A percentile compares a stretch with the other conserved stretches of the same genome.
Evolutionary conservation across 768 basidiomycete species (phyloP).

Genomic region (Plicaturopsis crispa): DNA sequence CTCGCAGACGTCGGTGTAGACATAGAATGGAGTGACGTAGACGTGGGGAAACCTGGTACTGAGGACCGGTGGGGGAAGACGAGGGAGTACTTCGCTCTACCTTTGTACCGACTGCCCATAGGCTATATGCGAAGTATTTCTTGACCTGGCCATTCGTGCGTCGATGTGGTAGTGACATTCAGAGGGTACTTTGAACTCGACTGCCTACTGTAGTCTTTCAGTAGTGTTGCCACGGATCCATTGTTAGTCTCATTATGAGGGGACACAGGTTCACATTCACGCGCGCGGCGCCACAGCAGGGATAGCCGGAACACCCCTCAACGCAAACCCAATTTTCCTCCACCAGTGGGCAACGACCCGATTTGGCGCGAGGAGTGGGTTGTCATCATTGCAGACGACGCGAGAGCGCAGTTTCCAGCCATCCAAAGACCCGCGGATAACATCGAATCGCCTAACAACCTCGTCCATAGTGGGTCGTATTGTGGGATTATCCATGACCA

Average conservation of each 20-base stretch:
- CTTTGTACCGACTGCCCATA: constrained; percentile 66
- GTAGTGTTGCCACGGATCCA: too few species aligned
- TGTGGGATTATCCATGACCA: constrained; percentile 7
- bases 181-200: too few species aligned
- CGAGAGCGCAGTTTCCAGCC: constrained; percentile 7
- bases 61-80: constrained; percentile 70
- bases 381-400: constrained; percentile 6
- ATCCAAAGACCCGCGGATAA: neutral
- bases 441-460: constrained; percentile 8
- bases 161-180: too few species aligned
- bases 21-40: constrained; percentile 77
- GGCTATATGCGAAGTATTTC: constrained; percentile 23
- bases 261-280: too few species aligned
- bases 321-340: neutral
- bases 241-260: too few species aligned
- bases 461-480: constrained; percentile 11
- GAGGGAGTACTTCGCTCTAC: constrained; percentile 68
- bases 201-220: too few species aligned
- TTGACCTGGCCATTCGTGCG: too few species aligned
- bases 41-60: constrained; percentile 46
- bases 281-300: too few species aligned
- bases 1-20: constrained; percentile 75
- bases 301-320: constrained; percentile 8
- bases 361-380: neutral
- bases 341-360: neutral